A percentile compares a stretch with the other conserved stretches of the same genome.
Evolutionary conservation across 495 filamentous ascomycete species (phyloP).

Genomic region (Oleoguttula mirabilis): DNA sequence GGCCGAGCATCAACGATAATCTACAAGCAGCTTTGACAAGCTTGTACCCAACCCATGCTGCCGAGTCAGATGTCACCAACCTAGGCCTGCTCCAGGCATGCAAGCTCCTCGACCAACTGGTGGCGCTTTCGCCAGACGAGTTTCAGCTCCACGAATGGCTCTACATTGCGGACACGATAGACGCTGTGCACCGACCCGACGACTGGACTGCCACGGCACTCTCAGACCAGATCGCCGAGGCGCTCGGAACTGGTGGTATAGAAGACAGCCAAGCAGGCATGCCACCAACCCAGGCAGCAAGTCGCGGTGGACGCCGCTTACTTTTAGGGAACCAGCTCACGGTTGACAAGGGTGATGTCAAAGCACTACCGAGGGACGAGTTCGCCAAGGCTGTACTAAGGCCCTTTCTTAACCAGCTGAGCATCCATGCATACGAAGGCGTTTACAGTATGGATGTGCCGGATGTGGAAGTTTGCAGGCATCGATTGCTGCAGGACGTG

Average conservation of each 20-base stretch:
- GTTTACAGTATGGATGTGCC: constrained; percentile 71
- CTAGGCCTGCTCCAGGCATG: constrained; percentile 73
- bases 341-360: constrained; percentile 23
- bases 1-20: constrained; percentile 82
- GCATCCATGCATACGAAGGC: constrained; percentile 82
- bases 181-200: constrained; percentile 81
- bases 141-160: constrained; percentile 95
- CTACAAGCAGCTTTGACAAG: constrained; percentile 72
- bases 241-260: constrained; percentile 44
- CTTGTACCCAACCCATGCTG: constrained; percentile 42
- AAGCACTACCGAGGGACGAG: constrained; percentile 27
- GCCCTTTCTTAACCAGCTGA: constrained; percentile 83
- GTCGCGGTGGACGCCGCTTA: neutral
- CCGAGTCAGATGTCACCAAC: constrained; percentile 58
- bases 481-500: constrained; percentile 62
- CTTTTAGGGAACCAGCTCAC: constrained; percentile 13
- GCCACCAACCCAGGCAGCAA: neutral
- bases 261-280: neutral
- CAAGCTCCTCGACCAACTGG: constrained; percentile 75
- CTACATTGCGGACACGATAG: constrained; percentile 91
- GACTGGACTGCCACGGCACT: constrained; percentile 62
- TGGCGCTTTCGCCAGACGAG: constrained; percentile 82
- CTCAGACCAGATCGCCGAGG: constrained; percentile 75
- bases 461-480: constrained; percentile 56
- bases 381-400: constrained; percentile 47